Percentiles rank a stretch among this genome's conserved stretches.
These are phyloP conservation scores for Phytopythium boreale DNA, from an alignment of 352 stramenopile species.

Conservation along the genomic window DNA sequence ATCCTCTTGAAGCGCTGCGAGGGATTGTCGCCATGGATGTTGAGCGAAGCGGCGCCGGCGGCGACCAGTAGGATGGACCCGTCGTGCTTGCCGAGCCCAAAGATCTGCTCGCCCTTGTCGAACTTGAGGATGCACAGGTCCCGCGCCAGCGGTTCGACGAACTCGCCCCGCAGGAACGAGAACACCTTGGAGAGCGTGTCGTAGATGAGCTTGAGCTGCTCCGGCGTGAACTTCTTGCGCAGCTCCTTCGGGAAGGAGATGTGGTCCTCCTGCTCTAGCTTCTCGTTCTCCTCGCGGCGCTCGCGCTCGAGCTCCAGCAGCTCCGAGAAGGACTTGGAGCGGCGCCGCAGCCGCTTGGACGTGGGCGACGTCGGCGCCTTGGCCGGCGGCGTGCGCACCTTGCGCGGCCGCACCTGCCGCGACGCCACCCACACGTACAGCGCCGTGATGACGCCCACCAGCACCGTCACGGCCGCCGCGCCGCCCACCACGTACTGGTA, in stretches of 20 bases:
- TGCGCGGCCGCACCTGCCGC: constrained; percentile 66
- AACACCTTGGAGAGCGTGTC: constrained; percentile 80
- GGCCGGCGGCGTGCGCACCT: constrained; percentile 23
- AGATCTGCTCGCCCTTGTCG: constrained; percentile 51
- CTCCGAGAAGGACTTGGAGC: constrained; percentile 66
- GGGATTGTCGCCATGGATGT: constrained; percentile 44
- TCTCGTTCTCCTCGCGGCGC: constrained; percentile 56
- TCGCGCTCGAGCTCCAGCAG: constrained; percentile 59
- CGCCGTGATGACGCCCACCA: constrained; percentile 38
- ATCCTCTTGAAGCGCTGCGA: constrained; percentile 46
- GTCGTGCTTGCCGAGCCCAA: constrained; percentile 50
- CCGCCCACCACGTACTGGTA: constrained; percentile 47
- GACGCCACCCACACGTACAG: constrained; percentile 85
- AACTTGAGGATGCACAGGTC: constrained; percentile 60
- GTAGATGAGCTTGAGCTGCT: constrained; percentile 81
- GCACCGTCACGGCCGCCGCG: constrained; percentile 38
- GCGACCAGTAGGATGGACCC: constrained; percentile 78
- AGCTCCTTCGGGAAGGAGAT: constrained; percentile 58
- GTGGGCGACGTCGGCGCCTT: constrained; percentile 56
- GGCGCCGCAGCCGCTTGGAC: constrained; percentile 66
- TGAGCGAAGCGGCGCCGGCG: constrained; percentile 47
- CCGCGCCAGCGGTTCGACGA: constrained; percentile 52
- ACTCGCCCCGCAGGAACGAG: constrained; percentile 69
- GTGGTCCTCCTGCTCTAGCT: constrained; percentile 63
- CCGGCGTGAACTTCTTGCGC: constrained; percentile 51